These are phyloP conservation scores for Cadophora malorum DNA, from an alignment of 2,329 filamentous ascomycete species.

Conservation along the genomic window DNA sequence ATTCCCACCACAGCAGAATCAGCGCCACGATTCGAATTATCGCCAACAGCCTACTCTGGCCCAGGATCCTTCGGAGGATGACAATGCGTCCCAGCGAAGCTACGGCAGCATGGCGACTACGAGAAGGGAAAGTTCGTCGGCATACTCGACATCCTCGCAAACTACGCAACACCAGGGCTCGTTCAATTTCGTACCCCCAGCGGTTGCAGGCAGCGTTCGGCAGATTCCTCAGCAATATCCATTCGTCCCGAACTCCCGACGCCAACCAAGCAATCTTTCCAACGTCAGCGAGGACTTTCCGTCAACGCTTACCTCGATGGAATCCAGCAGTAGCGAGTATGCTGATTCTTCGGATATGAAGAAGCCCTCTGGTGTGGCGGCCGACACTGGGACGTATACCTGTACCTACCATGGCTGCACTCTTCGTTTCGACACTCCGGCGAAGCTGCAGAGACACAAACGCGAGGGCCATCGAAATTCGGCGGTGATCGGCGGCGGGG, in stretches of 20 bases:
- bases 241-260: slow-evolving; percentile 40
- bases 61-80: slow-evolving; percentile 45
- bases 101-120: slow-evolving; percentile 52
- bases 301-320: slow-evolving; percentile 48
- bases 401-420: slow-evolving; percentile 95
- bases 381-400: slow-evolving; percentile 89
- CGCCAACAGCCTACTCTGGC: slow-evolving; percentile 35
- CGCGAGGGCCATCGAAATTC: slow-evolving; percentile 86
- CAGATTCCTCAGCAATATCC: slow-evolving; percentile 45
- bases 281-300: slow-evolving; percentile 43
- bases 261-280: slow-evolving; percentile 41
- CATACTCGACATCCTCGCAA: slow-evolving; percentile 44
- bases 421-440: slow-evolving; percentile 85
- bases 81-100: slow-evolving; percentile 48
- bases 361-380: slow-evolving; percentile 67
- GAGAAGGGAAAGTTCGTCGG: slow-evolving; percentile 47
- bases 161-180: slow-evolving; percentile 42
- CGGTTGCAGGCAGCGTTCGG: slow-evolving; percentile 42
- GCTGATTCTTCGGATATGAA: slow-evolving; percentile 41
- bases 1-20: slow-evolving; percentile 62
- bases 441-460: slow-evolving; percentile 92
- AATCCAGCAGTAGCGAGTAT: slow-evolving; percentile 49
- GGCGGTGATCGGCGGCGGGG: slow-evolving; percentile 53
- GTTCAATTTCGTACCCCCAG: slow-evolving; percentile 55
- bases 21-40: slow-evolving; percentile 51